Evolutionary conservation across 176 grass and related monocot species (phyloP).

Genomic region (Musa schizocarpa): DNA sequence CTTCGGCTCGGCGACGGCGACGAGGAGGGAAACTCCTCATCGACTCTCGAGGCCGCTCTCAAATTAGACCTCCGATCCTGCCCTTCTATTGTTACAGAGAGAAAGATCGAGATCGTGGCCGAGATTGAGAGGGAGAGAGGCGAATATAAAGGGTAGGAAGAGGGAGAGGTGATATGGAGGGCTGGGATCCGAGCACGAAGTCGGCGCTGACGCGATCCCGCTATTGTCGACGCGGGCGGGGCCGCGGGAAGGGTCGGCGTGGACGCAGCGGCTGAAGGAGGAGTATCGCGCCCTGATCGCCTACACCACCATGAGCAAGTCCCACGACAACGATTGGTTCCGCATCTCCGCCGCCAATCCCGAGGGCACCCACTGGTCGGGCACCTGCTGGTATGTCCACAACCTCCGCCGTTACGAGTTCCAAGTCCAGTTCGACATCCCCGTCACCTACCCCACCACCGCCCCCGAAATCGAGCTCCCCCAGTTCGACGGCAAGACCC

Average conservation of each 20-base stretch:
- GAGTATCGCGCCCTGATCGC: slow-evolving; percentile 87
- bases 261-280: slow-evolving; percentile 96
- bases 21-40: too few species aligned
- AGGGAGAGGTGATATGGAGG: slow-evolving; percentile 46
- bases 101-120: too few species aligned
- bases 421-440: slow-evolving; percentile 82
- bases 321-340: slow-evolving; percentile 97
- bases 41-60: too few species aligned
- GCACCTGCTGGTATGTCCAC: slow-evolving; percentile 95
- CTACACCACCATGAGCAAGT: slow-evolving; percentile 91
- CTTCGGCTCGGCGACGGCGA: too few species aligned
- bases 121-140: neutral
- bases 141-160: too few species aligned
- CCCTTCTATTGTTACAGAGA: too few species aligned
- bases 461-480: slow-evolving; percentile 96
- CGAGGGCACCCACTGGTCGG: slow-evolving; percentile 80
- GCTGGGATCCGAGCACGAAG: slow-evolving; percentile 85
- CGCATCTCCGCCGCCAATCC: slow-evolving; percentile 80
- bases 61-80: too few species aligned
- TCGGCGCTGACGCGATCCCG: slow-evolving; percentile 79
- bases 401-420: slow-evolving; percentile 97
- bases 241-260: slow-evolving; percentile 65
- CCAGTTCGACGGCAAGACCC: slow-evolving; percentile 90
- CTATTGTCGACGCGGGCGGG: slow-evolving; percentile 70
- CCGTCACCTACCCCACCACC: slow-evolving; percentile 76